Base-by-base conservation (phyloP, 495 filamentous ascomycete genomes). In the Oleoguttula mirabilis region DNA sequence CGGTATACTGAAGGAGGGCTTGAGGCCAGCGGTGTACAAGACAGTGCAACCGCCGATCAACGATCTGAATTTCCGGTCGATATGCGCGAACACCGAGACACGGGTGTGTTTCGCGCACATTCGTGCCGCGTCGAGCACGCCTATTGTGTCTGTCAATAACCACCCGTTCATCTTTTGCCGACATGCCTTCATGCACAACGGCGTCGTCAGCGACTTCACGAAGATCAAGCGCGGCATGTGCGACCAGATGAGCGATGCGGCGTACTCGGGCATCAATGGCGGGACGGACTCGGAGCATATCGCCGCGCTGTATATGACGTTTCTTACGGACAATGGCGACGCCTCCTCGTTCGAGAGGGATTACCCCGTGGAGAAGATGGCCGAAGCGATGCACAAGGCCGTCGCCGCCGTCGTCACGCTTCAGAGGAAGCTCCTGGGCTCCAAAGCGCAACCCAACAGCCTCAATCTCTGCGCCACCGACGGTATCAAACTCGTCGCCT, bases 141-240 rank as follows among this genome's bases (percentile, higher is more conserved):
- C 61, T 0, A 64, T 69, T 10, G 61, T 60, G 27, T 49, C 56
- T 2, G 63, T 66, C 3, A 72, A 72, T 50, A 67, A 63, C 28
- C 69, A 72, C 39, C 69, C 69, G 2, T 72, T 71, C 48, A 57
- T 64, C 25, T 72, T 71, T 36, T 67, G 69, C 17, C 53, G 66
- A 19, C 65, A 69, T 43, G 51, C 55, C 4, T 65, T 72, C 32
- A 70, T 72, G 66, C 68, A 72, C 47, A 71, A 70, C 49, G 68
- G 68, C 10, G 59, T 55, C 14, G 55, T 72, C n/a, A 54, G 60
- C 10, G 44, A 59, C 39, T 72, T 70, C 45, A 32, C 52, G 6
- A 43, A 43, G 2, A 66, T 72, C 40, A 55, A 60, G 20, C 60
- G 64, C 10, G 57, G 60, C 12, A 47, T 71, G 38, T 59, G 53